phyloP scores from a whole-genome alignment of 1,284 basidiomycete species.

The Mycena sp. region DNA sequence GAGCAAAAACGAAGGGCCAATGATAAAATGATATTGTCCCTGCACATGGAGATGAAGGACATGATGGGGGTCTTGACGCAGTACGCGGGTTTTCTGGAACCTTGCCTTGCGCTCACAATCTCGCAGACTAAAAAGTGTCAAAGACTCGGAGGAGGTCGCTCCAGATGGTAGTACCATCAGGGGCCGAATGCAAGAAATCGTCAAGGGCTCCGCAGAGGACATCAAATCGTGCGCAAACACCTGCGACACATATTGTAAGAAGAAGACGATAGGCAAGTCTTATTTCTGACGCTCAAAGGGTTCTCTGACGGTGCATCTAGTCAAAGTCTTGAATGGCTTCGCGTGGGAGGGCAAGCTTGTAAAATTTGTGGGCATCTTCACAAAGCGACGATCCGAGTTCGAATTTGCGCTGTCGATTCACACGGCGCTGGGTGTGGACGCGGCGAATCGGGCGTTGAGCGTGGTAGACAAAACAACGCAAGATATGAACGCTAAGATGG shows the following conservation, averaged over 20 bases:
- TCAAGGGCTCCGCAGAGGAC: constrained; percentile 22
- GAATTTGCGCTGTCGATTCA: constrained; percentile 26
- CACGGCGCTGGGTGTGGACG: constrained; percentile 26
- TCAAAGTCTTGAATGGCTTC: constrained; percentile 22
- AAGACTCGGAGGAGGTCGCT: constrained; percentile 22
- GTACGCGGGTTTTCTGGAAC: constrained; percentile 19
- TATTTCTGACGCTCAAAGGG: not conserved
- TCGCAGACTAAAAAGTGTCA: constrained; percentile 25
- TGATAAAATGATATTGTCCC: constrained; percentile 37
- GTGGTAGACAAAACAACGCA: constrained; percentile 22
- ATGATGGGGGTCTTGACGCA: constrained; percentile 40
- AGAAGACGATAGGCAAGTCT: not conserved
- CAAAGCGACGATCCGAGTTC: constrained; percentile 22
- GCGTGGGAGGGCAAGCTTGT: constrained; percentile 26
- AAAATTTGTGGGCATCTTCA: constrained; percentile 19
- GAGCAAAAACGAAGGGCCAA: constrained; percentile 41
- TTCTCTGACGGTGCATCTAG: not conserved
- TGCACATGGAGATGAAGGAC: constrained; percentile 38
- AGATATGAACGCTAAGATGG: constrained; percentile 29
- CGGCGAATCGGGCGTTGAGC: constrained; percentile 14
- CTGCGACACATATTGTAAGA: constrained; percentile 22
- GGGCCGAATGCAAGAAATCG: constrained; percentile 25
- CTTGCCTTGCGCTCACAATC: not conserved
- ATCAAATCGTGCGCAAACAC: constrained; percentile 26
- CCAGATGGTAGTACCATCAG: constrained; percentile 27